Evolutionary conservation across 768 basidiomycete genomes (phyloP).

Genomic region (Russula earlei): DNA sequence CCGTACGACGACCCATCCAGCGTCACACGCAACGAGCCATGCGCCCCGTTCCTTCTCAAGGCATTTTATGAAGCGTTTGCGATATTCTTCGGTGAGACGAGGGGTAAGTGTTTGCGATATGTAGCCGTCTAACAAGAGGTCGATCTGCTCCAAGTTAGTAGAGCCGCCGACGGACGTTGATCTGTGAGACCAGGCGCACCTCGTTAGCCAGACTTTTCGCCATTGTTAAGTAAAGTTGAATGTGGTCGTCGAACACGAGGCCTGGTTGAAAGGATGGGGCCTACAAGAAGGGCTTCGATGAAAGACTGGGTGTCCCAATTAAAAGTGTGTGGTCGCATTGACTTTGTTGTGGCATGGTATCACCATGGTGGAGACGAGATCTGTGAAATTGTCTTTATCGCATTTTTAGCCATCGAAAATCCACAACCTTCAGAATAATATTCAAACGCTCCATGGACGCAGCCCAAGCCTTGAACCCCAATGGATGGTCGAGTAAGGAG

Average conservation of each 20-base stretch:
- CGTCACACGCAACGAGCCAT: background rate
- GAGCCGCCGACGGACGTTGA: background rate
- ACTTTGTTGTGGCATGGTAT: background rate
- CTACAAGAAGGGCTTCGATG: background rate
- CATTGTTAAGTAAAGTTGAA: background rate
- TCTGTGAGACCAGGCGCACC: background rate
- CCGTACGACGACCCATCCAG: background rate
- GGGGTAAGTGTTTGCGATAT: background rate
- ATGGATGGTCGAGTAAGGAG: too few species aligned
- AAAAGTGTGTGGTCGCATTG: background rate
- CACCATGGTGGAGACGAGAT: background rate
- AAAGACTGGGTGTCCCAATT: background rate
- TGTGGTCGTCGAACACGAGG: background rate
- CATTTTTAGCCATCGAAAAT: background rate
- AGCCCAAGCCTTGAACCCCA: too few species aligned
- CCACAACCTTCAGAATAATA: background rate
- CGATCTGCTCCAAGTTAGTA: background rate
- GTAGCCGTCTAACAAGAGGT: slow-evolving; percentile 4
- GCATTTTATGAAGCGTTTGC: background rate
- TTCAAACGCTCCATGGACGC: too few species aligned
- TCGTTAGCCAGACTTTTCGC: background rate
- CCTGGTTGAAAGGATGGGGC: too few species aligned
- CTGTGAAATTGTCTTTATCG: background rate
- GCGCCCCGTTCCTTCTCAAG: background rate
- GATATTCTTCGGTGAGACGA: background rate